Evolutionary conservation across 345 rosid genomes (phyloP).

Genomic region (Murraya paniculata): DNA sequence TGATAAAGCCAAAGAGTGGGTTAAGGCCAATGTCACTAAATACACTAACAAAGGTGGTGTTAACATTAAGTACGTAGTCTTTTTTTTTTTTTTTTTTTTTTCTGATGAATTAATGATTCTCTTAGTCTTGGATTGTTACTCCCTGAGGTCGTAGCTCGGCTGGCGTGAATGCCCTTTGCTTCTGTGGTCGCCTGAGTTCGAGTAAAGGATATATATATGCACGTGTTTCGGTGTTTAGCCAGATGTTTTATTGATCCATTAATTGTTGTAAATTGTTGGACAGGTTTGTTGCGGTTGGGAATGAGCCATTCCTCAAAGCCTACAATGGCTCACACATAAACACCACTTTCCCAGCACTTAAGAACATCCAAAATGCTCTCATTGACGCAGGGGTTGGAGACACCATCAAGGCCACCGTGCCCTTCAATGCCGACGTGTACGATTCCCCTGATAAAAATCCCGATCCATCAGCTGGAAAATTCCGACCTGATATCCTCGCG

Average conservation of each 20-base stretch:
- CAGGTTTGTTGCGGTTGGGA: conserved; percentile 90
- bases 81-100: background rate
- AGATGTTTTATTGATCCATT: background rate
- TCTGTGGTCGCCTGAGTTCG: no score
- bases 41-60: conserved; percentile 70
- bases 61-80: conserved; percentile 53
- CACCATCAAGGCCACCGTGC: conserved; percentile 79
- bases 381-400: conserved; percentile 70
- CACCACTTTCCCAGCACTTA: conserved; percentile 78
- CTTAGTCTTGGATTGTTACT: no score
- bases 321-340: conserved; percentile 69
- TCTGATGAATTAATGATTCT: background rate
- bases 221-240: background rate
- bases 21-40: conserved; percentile 55
- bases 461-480: conserved; percentile 74
- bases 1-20: conserved; percentile 65
- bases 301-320: conserved; percentile 77
- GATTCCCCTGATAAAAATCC: conserved; percentile 51
- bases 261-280: background rate
- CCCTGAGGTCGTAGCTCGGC: no score
- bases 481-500: conserved; percentile 54
- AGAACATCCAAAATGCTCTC: conserved; percentile 84
- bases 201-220: background rate
- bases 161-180: no score
- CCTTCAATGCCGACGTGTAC: conserved; percentile 84